A percentile compares a stretch with the other conserved stretches of the same genome.
Evolutionary conservation across 306 rosid genomes (phyloP).

Genomic region (Vigna mungo): DNA sequence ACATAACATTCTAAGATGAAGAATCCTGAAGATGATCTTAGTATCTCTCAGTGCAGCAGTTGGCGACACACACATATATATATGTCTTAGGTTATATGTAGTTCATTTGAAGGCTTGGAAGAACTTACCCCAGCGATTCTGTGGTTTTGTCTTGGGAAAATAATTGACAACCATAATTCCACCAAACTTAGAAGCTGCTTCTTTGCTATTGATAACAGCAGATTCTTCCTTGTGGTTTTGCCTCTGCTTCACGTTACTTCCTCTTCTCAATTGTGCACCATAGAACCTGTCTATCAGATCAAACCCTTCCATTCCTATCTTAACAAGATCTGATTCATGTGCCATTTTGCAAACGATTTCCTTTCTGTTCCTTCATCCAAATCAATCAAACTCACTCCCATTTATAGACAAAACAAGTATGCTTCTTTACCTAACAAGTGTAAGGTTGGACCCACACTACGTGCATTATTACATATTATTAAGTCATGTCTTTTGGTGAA

Average conservation of each 20-base stretch:
- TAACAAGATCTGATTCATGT: conserved; percentile 46
- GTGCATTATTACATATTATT: background rate
- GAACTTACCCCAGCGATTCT: conserved; percentile 43
- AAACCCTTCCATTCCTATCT: conserved; percentile 49
- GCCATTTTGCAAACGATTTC: background rate
- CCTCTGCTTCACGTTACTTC: conserved; percentile 20
- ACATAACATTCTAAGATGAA: background rate
- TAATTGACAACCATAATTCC: conserved; percentile 38
- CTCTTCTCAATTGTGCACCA: conserved; percentile 41
- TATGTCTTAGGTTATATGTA: background rate
- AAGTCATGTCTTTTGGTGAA: background rate
- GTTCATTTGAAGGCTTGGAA: conserved; percentile 37
- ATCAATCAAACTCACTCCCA: background rate
- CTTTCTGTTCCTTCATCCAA: too few relatives aligned
- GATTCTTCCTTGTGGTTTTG: conserved; percentile 36
- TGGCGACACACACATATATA: background rate
- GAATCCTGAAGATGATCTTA: background rate
- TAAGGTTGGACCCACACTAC: background rate
- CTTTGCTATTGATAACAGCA: conserved; percentile 36
- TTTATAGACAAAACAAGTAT: conserved; percentile 35
- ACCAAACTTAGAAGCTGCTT: conserved; percentile 41
- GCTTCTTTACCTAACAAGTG: conserved; percentile 39
- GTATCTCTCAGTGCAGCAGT: background rate
- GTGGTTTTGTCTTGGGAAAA: conserved; percentile 36
- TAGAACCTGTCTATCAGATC: conserved; percentile 40